Base-by-base conservation (phyloP, 805 yeast genomes). In the Diddensiella caesifluorescens region DNA sequence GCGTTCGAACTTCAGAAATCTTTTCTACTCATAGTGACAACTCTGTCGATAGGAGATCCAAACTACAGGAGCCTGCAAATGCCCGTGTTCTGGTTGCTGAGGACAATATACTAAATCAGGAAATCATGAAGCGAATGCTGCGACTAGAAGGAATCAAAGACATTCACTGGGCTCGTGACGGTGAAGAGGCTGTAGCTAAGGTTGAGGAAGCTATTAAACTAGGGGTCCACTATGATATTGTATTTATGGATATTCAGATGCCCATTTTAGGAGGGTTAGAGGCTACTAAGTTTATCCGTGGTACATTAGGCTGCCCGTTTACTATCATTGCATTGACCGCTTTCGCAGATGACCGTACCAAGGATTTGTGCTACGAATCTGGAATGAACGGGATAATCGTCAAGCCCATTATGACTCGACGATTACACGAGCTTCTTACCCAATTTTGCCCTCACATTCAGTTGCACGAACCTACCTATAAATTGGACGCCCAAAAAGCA, bases 231-330 rank as follows among this genome's bases (percentile, higher is more conserved):
- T 88, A 71, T 59, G 92, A 86, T 58, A 63, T 90, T 40, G 78
- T 90, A 2, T 86, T 90, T 58, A 90, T 90, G 98, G 98, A 90
- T 63, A 95, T 90, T 38, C 97, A 90, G 63, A 90, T 90, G 97
- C 97, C 97, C 2, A 81, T 77, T 53, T 70, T 89, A 52, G 97
- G 90, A 58, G 98, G 98, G 4, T 64, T 88, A 20, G 69, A 79
- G 21, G 95, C 97, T 0, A 89, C 97, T 0, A 76, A 70, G 46
- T 70, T 74, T 54, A 83, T 90, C 28, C 70, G 96, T 31, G 63
- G 69, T 13, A 79, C 82, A 34, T 61, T 83, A 45, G 66, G 72
- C 3, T 85, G 75, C 56, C 59, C 60, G 0, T 74, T 75, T 6
- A 96, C 97, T 1, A 88, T 92, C 45, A 89, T 90, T 34, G 97